phyloP scores from a whole-genome alignment of 1,284 basidiomycete genomes.

The Cryptococcus hybrid region DNA sequence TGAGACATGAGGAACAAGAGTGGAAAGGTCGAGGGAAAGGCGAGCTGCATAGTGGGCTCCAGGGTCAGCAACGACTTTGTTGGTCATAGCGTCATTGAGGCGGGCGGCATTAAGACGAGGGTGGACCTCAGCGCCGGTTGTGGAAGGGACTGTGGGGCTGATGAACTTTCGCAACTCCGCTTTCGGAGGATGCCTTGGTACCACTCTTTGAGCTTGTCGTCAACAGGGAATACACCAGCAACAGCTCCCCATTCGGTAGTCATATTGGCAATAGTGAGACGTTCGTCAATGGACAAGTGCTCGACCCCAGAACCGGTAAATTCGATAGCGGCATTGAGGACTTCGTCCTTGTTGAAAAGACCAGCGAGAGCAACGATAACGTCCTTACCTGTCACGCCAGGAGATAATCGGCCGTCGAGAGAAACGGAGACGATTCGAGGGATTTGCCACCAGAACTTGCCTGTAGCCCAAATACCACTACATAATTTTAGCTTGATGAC shows the following conservation, averaged over 20 bases:
- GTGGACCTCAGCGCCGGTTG: constrained; percentile 57
- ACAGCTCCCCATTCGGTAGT: constrained; percentile 99
- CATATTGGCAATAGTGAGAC: constrained; percentile 96
- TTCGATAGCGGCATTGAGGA: constrained; percentile 97
- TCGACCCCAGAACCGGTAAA: constrained; percentile 92
- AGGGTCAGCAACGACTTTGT: constrained; percentile 66
- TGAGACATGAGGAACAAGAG: constrained; percentile 91
- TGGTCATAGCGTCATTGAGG: constrained; percentile 63
- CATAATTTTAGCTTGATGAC: not conserved
- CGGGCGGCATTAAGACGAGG: constrained; percentile 79
- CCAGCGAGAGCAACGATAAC: constrained; percentile 97
- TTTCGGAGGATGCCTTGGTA: constrained; percentile 75
- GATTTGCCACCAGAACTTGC: constrained; percentile 99
- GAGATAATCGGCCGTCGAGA: constrained; percentile 73
- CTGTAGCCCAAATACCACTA: constrained; percentile 92
- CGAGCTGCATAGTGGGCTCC: constrained; percentile 84
- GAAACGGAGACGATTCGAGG: constrained; percentile 96
- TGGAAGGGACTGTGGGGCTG: constrained; percentile 26
- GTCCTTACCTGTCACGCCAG: constrained; percentile 96
- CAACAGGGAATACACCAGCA: constrained; percentile 92
- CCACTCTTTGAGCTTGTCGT: constrained; percentile 79
- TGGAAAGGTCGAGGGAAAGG: constrained; percentile 87
- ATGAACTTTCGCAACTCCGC: constrained; percentile 75
- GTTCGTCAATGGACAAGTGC: constrained; percentile 81
- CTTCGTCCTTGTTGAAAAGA: constrained; percentile 95